Evolutionary conservation across 2,329 filamentous ascomycete species (phyloP), one percentile per base, ranked within the genome.

Genomic region (Arthrobotrys sinensis): DNA sequence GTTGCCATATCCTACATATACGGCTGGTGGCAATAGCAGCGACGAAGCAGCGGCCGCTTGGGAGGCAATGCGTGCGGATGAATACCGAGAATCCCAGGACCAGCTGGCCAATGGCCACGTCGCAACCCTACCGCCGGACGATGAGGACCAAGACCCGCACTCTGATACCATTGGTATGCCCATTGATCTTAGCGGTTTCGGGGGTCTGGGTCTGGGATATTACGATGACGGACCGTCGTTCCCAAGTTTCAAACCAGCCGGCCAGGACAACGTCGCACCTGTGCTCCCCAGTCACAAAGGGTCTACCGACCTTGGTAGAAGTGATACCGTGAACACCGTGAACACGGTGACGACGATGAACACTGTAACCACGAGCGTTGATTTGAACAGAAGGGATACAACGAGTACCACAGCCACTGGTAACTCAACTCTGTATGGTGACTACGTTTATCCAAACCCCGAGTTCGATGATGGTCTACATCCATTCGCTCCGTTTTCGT

Each of bases 401-500:
- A 77, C 73, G n/a, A 72, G 62, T 52, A 78, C 75, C 16, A 53
- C 45, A 1, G 64, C 70, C 14, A 71, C 73, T 24, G 55, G 48
- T 38, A 28, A 34, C 28, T 63, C 67, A 32, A 72, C 75, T 24
- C 40, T 46, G 4, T 43, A 60, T 36, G 65, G 69, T 21, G 75
- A 53, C 79, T 78, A 79, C 11, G 53, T 69, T 12, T 81, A 81
- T 65, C 76, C 79, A 3, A 80, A 81, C 45, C 86, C 86, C 0
- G 86, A 88, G 50, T 60, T 40, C 12, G 86, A 87, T 69, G 86
- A 89, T 76, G 85, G 86, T 12, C 86, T 89, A 1, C 88, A 89
- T 81, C 88, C 89, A 3, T 91, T 91, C 80, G 85, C 86, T 28
- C 86, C 86, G 46, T 83, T 87, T 8, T 87, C 89, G 80, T 86